Percentiles rank a stretch among this genome's conserved stretches.
These are phyloP conservation scores for Gillenia trifoliata DNA, from an alignment of 306 rosid genomes.

Conservation along the genomic window DNA sequence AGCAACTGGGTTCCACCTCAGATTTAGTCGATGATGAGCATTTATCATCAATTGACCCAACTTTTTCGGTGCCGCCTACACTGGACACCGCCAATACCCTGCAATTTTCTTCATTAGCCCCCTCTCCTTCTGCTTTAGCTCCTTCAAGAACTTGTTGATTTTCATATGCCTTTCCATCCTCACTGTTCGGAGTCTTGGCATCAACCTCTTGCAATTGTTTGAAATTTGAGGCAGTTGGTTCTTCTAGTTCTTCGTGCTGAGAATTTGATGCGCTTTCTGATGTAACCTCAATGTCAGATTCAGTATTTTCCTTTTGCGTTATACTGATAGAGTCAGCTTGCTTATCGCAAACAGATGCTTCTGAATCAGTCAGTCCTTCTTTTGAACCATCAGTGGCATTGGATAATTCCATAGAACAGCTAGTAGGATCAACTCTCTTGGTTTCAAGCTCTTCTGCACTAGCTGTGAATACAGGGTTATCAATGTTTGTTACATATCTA, in stretches of 20 bases:
- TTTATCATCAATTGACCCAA: slow-evolving; percentile 35
- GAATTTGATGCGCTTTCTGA: slow-evolving; percentile 36
- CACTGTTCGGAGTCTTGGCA: slow-evolving; percentile 21
- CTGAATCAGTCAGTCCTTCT: slow-evolving; percentile 62
- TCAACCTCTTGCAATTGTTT: slow-evolving; percentile 31
- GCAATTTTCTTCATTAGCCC: slow-evolving; percentile 24
- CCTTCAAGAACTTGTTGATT: slow-evolving; percentile 22
- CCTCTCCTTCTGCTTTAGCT: slow-evolving; percentile 28
- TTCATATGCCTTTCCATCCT: slow-evolving; percentile 24
- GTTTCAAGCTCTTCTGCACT: slow-evolving; percentile 69
- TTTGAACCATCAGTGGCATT: slow-evolving; percentile 48
- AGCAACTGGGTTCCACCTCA: slow-evolving; percentile 30
- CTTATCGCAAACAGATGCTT: slow-evolving; percentile 43
- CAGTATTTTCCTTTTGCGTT: slow-evolving; percentile 28
- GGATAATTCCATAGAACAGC: slow-evolving; percentile 46
- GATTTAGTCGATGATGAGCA: slow-evolving; percentile 32
- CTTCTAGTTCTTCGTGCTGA: slow-evolving; percentile 32
- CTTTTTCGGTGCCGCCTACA: slow-evolving; percentile 29
- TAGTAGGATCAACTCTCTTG: slow-evolving; percentile 67
- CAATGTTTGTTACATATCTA: slow-evolving; percentile 24
- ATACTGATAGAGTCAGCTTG: slow-evolving; percentile 41
- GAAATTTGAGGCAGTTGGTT: slow-evolving; percentile 20
- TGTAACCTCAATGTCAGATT: slow-evolving; percentile 31
- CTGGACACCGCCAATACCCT: slow-evolving; percentile 25
- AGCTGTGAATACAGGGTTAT: slow-evolving; percentile 33